Evolutionary conservation across 148 eudicot genomes (phyloP), one percentile per base, ranked within the genome.

Genomic region (Silene uniflora): DNA sequence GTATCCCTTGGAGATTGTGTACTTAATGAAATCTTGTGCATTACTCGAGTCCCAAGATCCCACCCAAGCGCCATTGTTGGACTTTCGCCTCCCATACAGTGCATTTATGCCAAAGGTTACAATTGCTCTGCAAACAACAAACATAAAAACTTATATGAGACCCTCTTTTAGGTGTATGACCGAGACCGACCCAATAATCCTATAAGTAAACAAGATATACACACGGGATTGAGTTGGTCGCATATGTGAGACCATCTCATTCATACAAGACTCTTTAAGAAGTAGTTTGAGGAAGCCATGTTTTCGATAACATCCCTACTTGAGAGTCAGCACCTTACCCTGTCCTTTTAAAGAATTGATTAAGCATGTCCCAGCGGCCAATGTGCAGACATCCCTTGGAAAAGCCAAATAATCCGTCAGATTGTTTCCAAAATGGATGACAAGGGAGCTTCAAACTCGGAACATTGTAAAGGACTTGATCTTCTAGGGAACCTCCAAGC

Each of bases 401-500:
- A 80, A 90, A 95, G 21, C 98, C 98, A 79, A 95, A 95, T 67
- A 95, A 70, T 17, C 91, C 93, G 59, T 59, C 81, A 22, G 17
- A 44, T 32, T 72, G 76, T 74, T 88, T 86, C 78, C 67, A 84
- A 80, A 94, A 90, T 55, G 89, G 85, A 71, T 83, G 87, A 78
- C 98, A 94, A 59, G 90, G 84, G 62, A 73, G 60, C 22, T 78
- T 75, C 69, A 83, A 72, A 69, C 87, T 87, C 24, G 92, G 93
- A 64, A 91, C 89, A 67, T 79, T 77, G 78, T 95, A 95, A 6
- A 85, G 13, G 24, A 95, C 96, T 86, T 84, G 90, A 79, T 95
- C 98, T 92, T 95, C 91, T 75, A 95, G 78, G 69, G 99, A 92
- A 79, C 99, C 99, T 73, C 99, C 99, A 62, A 92, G 82, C 76